Conservation (phyloP, 805 yeast species). For the Candida odintsovae region DNA sequence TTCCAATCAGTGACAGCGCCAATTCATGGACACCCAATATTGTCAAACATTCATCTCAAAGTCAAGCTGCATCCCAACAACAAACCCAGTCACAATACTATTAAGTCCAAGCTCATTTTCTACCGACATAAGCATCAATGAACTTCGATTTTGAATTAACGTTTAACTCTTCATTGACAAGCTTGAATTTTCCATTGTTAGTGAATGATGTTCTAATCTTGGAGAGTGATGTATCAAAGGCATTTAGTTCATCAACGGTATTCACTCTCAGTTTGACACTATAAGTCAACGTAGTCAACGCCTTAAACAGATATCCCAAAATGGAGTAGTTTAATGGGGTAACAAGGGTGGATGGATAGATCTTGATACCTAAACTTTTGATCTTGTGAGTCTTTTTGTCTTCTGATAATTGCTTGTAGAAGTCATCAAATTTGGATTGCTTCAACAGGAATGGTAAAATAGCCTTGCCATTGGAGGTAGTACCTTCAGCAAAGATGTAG, state of each 20-base stretch:
- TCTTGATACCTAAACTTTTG: slow-evolving; percentile 25
- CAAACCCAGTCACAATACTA: background rate
- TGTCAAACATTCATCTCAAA: background rate
- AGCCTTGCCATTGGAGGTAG: slow-evolving; percentile 79
- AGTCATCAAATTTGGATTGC: slow-evolving; percentile 16
- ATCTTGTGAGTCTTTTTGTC: slow-evolving; percentile 5
- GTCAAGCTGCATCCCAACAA: background rate
- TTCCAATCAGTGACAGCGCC: slow-evolving; percentile 15
- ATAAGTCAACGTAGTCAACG: slow-evolving; percentile 17
- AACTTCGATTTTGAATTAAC: slow-evolving; percentile 40
- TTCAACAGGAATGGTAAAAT: slow-evolving; percentile 49
- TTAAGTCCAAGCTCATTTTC: background rate
- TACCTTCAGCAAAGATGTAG: slow-evolving; percentile 71
- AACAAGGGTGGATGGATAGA: slow-evolving; percentile 24
- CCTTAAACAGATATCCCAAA: slow-evolving; percentile 14
- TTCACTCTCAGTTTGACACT: slow-evolving; percentile 23
- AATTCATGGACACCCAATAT: slow-evolving; percentile 15
- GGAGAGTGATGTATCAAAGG: slow-evolving; percentile 19
- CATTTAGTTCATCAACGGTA: slow-evolving; percentile 15
- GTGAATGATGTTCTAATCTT: slow-evolving; percentile 28
- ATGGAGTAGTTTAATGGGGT: slow-evolving; percentile 26
- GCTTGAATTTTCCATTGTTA: slow-evolving; percentile 43
- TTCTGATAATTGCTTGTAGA: slow-evolving; percentile 6
- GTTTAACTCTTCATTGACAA: slow-evolving; percentile 40
- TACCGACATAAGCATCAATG: slow-evolving; percentile 24